phyloP scores from a whole-genome alignment of 768 basidiomycete species.

The Panaeolus cyanescens region DNA sequence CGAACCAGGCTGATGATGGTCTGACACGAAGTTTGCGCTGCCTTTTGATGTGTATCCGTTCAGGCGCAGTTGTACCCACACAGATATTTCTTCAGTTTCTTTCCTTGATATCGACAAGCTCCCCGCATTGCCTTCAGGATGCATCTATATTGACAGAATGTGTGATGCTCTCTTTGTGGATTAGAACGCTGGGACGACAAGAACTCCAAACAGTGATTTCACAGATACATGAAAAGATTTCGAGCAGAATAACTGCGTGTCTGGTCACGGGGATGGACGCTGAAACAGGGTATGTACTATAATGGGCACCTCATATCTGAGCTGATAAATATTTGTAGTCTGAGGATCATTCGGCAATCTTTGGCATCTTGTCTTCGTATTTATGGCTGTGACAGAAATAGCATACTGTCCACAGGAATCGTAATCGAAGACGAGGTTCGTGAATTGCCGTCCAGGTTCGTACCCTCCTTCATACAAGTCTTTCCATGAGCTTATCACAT shows the following conservation, averaged over 20 bases:
- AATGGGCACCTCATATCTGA: background rate
- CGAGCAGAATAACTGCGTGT: slow-evolving; percentile 36
- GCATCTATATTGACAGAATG: slow-evolving; percentile 55
- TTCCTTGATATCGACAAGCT: slow-evolving; percentile 36
- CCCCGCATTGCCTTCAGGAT: slow-evolving; percentile 38
- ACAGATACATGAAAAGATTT: slow-evolving; percentile 46
- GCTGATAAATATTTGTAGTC: slow-evolving; percentile 22
- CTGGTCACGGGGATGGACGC: slow-evolving; percentile 30
- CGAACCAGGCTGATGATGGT: slow-evolving; percentile 41
- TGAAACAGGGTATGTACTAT: slow-evolving; percentile 39
- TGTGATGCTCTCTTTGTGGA: slow-evolving; percentile 59
- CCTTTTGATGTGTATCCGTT: slow-evolving; percentile 61
- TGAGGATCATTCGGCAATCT: slow-evolving; percentile 61
- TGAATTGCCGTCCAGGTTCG: slow-evolving; percentile 59
- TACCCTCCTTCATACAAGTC: slow-evolving; percentile 3
- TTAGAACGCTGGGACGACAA: slow-evolving; percentile 58
- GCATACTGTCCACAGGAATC: slow-evolving; percentile 46
- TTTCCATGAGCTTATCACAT: background rate
- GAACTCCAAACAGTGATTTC: slow-evolving; percentile 55
- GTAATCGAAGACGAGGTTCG: slow-evolving; percentile 48
- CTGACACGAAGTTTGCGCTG: slow-evolving; percentile 54
- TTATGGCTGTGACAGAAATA: slow-evolving; percentile 64
- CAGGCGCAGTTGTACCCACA: slow-evolving; percentile 65
- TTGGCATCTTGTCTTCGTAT: slow-evolving; percentile 62
- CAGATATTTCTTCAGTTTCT: slow-evolving; percentile 51